A percentile compares a stretch with the other conserved stretches of the same genome.
Conservation (phyloP, 106 monocot genomes). For the Cymbidium sinense region DNA sequence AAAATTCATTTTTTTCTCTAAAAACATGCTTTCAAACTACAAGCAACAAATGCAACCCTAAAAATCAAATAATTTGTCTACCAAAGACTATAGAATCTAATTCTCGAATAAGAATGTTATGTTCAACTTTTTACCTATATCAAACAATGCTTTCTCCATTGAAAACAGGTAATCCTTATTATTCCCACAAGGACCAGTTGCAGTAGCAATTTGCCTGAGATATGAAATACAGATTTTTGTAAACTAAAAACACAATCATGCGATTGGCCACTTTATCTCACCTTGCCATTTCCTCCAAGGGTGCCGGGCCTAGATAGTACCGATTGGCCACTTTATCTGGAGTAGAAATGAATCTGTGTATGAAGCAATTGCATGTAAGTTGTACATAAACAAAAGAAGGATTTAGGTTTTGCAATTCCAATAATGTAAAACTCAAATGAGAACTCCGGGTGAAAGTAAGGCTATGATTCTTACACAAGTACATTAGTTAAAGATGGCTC, state of each 20-base stretch:
- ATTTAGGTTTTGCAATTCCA: not conserved
- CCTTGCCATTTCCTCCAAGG: conserved; percentile 84
- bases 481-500: conserved; percentile 53
- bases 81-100: not conserved
- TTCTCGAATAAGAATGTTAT: not conserved
- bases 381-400: not conserved
- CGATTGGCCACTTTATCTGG: conserved; percentile 49
- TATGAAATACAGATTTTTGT: not conserved
- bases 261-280: conserved; percentile 6
- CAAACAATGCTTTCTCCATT: conserved; percentile 57
- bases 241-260: not conserved
- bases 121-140: conserved; percentile 40
- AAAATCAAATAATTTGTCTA: not conserved
- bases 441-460: not conserved
- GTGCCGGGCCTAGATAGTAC: conserved; percentile 79
- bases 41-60: not conserved
- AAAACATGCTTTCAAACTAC: not conserved
- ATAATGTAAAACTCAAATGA: not conserved
- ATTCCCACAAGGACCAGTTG: conserved; percentile 75
- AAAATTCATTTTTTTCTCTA: not conserved
- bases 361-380: not conserved
- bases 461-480: conserved; percentile 46
- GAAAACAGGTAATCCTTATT: conserved; percentile 76
- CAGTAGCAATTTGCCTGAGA: conserved; percentile 81
- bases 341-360: conserved; percentile 61